Evolutionary conservation across 257 asterid species (phyloP), one percentile per base, ranked within the genome.

Genomic region (Datura wrightii): DNA sequence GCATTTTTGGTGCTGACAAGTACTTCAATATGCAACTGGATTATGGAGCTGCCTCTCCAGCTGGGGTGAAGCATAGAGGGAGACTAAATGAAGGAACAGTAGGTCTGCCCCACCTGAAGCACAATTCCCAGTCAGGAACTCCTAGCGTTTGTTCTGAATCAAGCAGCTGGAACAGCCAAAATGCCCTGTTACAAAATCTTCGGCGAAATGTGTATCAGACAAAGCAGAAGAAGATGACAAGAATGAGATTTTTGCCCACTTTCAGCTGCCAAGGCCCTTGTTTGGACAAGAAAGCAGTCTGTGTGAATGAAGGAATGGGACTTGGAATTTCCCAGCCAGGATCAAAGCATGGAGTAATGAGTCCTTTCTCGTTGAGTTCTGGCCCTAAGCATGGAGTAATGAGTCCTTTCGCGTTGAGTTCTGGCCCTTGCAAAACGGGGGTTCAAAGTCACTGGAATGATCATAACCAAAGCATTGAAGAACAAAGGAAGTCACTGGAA

Each of bases 21-120:
- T 94, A 94, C 94, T 95, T 94, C 88, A 95, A 94, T 90, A 92
- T 88, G 96, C 91, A 87, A 54, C 15, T 91, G 53, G 95, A 93
- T 55, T 86, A 84, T 55, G 88, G 70, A 31, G 74, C 87, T 80
- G 71, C 18, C 54, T 50, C 82, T 78, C 65, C 82, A 78, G 39
- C 46, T 7, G 14, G 79, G 62, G 15, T 67, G 80, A 58, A 56
- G 52, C 55, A 8, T 31, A 2, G 5, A 9, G 34, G 16, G 59
- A 34, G 11, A 56, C 18, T 37, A n/a, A 60, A 82, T 2, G 67
- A 79, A 79, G 48, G 41, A 79, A 24, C 84, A 2, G 48, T 44
- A 46, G 84, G 50, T 86, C 84, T 72, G 15, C 52, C 81, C 48
- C 84, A 19, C 7, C 19, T 3, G 8, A 85, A 74, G 36, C 50